Conservation (phyloP, 2,329 filamentous ascomycete genomes). For the Paraphaeosphaeria minitans region DNA sequence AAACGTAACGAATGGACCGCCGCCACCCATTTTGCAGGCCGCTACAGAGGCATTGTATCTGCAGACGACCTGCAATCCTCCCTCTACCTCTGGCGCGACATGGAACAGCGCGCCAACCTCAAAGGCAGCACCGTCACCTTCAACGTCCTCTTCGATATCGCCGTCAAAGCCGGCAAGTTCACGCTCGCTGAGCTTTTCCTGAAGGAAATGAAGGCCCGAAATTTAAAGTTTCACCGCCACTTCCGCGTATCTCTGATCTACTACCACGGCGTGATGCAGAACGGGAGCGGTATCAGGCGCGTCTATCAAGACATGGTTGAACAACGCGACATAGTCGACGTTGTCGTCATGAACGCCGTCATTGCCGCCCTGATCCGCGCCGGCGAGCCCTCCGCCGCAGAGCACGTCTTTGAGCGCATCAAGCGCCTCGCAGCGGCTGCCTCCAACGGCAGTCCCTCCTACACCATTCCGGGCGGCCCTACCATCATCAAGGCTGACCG, state of each 20-base stretch:
- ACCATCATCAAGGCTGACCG: conserved; percentile 29
- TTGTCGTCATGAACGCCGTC: conserved; percentile 82
- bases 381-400: conserved; percentile 76
- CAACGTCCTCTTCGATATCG: conserved; percentile 88
- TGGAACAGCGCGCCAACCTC: conserved; percentile 75
- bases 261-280: conserved; percentile 76
- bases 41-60: conserved; percentile 66
- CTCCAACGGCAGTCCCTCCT: conserved; percentile 28
- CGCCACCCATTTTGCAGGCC: conserved; percentile 78
- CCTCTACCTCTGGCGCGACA: conserved; percentile 82
- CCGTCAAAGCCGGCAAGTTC: conserved; percentile 84
- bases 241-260: conserved; percentile 83
- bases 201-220: conserved; percentile 75
- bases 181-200: conserved; percentile 82
- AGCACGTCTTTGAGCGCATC: conserved; percentile 85
- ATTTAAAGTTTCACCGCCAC: conserved; percentile 73
- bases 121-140: conserved; percentile 80
- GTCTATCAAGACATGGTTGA: conserved; percentile 85
- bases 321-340: conserved; percentile 86
- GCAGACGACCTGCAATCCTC: conserved; percentile 68
- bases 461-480: conserved; percentile 5
- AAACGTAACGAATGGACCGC: conserved; percentile 77
- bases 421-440: conserved; percentile 61
- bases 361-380: conserved; percentile 77
- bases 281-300: conserved; percentile 74